phyloP scores from a whole-genome alignment of 495 filamentous ascomycete genomes.

The Echria macrotheca region DNA sequence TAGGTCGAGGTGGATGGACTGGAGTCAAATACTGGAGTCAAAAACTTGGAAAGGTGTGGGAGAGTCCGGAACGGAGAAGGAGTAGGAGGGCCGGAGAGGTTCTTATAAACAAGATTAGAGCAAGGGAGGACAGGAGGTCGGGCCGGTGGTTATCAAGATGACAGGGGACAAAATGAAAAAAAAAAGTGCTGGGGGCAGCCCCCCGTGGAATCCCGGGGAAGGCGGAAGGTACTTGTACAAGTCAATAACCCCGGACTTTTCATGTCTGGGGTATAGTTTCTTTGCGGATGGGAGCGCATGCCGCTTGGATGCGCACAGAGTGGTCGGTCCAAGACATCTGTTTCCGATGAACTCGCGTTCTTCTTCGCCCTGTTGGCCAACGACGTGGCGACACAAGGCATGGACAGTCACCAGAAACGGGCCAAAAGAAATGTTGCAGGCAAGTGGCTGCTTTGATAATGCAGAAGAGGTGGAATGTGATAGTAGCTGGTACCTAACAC shows the following conservation, averaged over 20 bases:
- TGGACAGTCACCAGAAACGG: constrained; percentile 8
- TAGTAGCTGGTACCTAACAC: not conserved
- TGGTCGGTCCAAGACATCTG: constrained; percentile 9
- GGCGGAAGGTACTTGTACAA: constrained; percentile 12
- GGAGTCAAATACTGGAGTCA: not conserved
- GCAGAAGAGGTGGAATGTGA: constrained; percentile 10
- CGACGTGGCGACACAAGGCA: not conserved
- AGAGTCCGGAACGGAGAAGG: constrained; percentile 1
- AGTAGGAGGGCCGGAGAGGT: constrained; percentile 7
- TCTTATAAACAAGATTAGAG: constrained; percentile 3
- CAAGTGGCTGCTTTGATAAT: too few species aligned
- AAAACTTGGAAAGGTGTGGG: constrained; percentile 1
- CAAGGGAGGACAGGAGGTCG: constrained; percentile 9
- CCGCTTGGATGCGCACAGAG: constrained; percentile 9
- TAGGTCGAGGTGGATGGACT: not conserved
- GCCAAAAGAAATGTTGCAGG: not conserved
- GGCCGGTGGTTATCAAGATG: constrained; percentile 8
- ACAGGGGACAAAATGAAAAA: constrained; percentile 1
- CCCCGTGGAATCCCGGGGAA: constrained; percentile 13
- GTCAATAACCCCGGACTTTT: constrained; percentile 14
- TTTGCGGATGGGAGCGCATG: not conserved
- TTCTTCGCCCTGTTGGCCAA: not conserved
- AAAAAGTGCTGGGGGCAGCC: not conserved
- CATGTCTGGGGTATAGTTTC: constrained; percentile 9
- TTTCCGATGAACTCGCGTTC: constrained; percentile 6